These are phyloP conservation scores for Epichloe sp. DNA, from an alignment of 2,329 filamentous ascomycete genomes.

Conservation along the genomic window DNA sequence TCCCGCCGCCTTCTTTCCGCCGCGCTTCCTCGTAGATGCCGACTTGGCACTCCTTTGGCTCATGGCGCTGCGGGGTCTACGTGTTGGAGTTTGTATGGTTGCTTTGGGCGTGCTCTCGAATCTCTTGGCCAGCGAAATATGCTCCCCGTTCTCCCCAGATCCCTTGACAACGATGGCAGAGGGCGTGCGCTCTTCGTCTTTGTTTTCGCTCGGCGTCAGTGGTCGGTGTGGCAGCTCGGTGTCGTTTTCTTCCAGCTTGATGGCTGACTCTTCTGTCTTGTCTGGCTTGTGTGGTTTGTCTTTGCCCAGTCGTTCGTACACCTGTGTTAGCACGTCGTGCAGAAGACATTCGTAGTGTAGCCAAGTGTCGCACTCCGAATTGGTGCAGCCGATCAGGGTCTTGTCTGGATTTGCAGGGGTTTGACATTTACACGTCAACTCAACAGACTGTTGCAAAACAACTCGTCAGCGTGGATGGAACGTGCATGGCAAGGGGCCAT, in stretches of 20 bases:
- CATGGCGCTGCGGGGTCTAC: conserved; percentile 15
- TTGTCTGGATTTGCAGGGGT: conserved; percentile 50
- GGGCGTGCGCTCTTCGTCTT: conserved; percentile 31
- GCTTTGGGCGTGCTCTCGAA: conserved; percentile 16
- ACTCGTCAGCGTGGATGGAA: neutral
- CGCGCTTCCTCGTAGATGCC: conserved; percentile 19
- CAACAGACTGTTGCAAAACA: conserved; percentile 30
- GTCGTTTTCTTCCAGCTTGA: conserved; percentile 20
- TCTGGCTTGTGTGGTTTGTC: conserved; percentile 42
- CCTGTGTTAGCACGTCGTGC: conserved; percentile 37
- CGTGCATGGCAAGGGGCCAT: neutral
- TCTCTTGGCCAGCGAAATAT: conserved; percentile 24
- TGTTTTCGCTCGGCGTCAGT: conserved; percentile 38
- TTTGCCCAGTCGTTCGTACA: conserved; percentile 36
- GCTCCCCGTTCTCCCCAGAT: conserved; percentile 27
- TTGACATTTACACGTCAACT: conserved; percentile 44
- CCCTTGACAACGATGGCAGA: conserved; percentile 41
- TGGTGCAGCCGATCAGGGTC: conserved; percentile 44
- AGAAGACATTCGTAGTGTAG: conserved; percentile 51
- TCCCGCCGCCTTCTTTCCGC: conserved; percentile 24
- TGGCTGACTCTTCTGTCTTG: conserved; percentile 21
- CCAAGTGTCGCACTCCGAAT: conserved; percentile 43
- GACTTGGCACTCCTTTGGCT: conserved; percentile 14
- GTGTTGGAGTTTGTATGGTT: conserved; percentile 18
- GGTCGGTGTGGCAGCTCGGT: conserved; percentile 23